Conservation (phyloP, 192 early-diverging fungal species). For the Pilaira anomala region DNA sequence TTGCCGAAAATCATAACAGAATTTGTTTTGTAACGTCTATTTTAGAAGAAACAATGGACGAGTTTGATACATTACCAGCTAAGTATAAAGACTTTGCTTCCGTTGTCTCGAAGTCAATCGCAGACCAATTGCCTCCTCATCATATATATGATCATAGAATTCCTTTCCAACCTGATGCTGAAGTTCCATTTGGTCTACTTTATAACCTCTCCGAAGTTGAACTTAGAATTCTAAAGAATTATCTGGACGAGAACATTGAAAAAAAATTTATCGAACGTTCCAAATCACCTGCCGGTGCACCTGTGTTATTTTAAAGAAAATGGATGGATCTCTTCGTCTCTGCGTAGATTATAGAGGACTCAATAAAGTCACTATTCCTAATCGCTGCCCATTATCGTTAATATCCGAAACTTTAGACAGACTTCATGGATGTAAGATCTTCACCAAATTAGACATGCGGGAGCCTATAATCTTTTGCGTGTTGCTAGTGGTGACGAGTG, state of each 20-base stretch:
- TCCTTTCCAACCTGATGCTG: constrained; percentile 22
- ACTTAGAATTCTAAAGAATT: neutral
- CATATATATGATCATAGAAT: neutral
- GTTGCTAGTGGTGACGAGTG: neutral
- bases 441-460: no score
- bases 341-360: neutral
- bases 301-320: constrained; percentile 44
- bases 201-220: neutral
- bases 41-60: no score
- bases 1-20: no score
- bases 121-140: neutral
- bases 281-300: constrained; percentile 32
- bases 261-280: constrained; percentile 12
- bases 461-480: neutral
- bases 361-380: no score
- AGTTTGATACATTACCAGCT: neutral
- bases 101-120: neutral
- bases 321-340: constrained; percentile 37
- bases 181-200: neutral
- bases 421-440: no score
- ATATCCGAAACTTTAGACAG: no score
- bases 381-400: no score
- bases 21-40: no score
- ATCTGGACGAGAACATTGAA: constrained; percentile 2
- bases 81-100: neutral